Base-by-base conservation (phyloP, 208 protist genomes). In the Borovskyia barvae region DNA sequence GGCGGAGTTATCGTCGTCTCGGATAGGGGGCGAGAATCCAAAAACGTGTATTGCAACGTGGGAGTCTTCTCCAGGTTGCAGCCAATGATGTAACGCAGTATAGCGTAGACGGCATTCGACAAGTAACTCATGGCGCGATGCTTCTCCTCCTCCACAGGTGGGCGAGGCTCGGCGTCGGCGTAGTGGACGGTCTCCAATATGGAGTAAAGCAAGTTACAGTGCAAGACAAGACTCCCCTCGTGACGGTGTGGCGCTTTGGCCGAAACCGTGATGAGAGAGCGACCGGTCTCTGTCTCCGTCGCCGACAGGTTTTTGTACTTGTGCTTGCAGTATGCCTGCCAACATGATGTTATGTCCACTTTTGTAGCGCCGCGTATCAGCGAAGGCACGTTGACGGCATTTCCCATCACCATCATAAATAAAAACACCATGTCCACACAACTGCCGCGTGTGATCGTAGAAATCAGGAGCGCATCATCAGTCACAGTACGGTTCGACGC, bases 371-470 rank as follows among this genome's bases (percentile, higher is more conserved):
- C 88, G 12, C 77, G 74, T 61, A 87, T 63, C 14, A 95, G 65
- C 22, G 88, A 72, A 19, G 83, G 83, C n/a, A 94, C 75, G 55
- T 86, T 88, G 22, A 63, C 56, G 0, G 72, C 83, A 33, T 95
- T 91, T 8, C 88, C 88, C 85, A 95, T 92, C n/a, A 95, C 71
- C 8, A 92, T 30, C 48, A 90, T 52, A 47, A 95, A 92, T 3
- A 95, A 71, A 53, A 95, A 95, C 0, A 95, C 88, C 42, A 92
- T 72, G 56, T 95, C 88, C 9, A 95, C 78, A 43, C 66, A 87
- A 66, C 82, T 89, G 12, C 56, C 78, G 33, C 81, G 76, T 1
- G 80, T 53, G 57, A 89, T 84, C 19, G 71, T 49, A 11, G 72
- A 81, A 6, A 66, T 66, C 9, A 72, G 59, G 26, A 71, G 61